A percentile compares a stretch with the other conserved stretches of the same genome.
These are phyloP conservation scores for Penicillium steckii DNA, from an alignment of 495 filamentous ascomycete species.

Conservation along the genomic window DNA sequence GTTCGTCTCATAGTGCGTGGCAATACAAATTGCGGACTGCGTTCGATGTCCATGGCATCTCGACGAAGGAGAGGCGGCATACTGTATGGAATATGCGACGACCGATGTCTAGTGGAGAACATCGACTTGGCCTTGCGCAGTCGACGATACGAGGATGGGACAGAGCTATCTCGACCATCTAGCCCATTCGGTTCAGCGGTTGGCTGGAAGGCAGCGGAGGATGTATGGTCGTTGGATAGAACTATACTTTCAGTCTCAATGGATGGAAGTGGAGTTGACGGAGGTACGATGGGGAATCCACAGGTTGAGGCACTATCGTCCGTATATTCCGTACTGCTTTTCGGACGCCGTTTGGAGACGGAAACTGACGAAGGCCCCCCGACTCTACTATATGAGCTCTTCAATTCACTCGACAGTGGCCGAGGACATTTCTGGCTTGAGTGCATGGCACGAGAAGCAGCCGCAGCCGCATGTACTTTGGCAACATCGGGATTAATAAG, in stretches of 20 bases:
- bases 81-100: conserved; percentile 26
- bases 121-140: conserved; percentile 73
- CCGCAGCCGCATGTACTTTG: conserved; percentile 61
- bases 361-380: conserved; percentile 41
- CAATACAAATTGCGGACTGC: conserved; percentile 20
- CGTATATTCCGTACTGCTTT: conserved; percentile 12
- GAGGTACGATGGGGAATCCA: background rate
- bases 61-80: conserved; percentile 13
- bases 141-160: conserved; percentile 72
- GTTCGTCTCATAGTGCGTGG: conserved; percentile 50
- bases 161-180: conserved; percentile 61
- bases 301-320: conserved; percentile 4
- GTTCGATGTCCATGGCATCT: conserved; percentile 13
- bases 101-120: conserved; percentile 54
- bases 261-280: conserved; percentile 6
- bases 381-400: conserved; percentile 29
- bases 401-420: conserved; percentile 22
- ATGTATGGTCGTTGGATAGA: conserved; percentile 11
- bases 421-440: conserved; percentile 44
- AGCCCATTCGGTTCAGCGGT: conserved; percentile 42
- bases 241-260: background rate
- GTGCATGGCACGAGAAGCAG: conserved; percentile 66
- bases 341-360: conserved; percentile 29
- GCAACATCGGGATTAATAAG: conserved; percentile 54
- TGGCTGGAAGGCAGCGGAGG: conserved; percentile 28